These are phyloP conservation scores for Hortaea sp. DNA, from an alignment of 2,329 filamentous ascomycete species.

Conservation along the genomic window DNA sequence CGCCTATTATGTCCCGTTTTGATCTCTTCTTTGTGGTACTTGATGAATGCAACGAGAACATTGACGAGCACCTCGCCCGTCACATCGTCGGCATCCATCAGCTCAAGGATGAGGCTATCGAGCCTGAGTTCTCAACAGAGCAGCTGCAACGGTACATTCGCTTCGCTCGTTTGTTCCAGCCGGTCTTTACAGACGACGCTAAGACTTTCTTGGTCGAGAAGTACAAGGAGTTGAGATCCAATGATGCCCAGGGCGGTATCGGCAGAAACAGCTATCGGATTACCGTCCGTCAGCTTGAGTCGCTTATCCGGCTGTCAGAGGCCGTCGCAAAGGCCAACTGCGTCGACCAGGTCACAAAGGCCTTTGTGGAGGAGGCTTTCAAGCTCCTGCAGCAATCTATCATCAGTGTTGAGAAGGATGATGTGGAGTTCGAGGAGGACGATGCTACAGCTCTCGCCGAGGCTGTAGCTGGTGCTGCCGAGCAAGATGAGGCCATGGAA, in stretches of 20 bases:
- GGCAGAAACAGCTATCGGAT: conserved; percentile 95
- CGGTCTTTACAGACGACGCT: conserved; percentile 81
- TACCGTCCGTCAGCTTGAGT: conserved; percentile 91
- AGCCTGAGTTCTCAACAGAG: conserved; percentile 91
- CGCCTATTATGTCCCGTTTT: conserved; percentile 98
- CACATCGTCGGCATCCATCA: conserved; percentile 95
- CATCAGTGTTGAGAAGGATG: conserved; percentile 95
- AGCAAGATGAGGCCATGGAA: conserved; percentile 45
- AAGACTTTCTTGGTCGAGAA: conserved; percentile 76
- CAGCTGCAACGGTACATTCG: conserved; percentile 95
- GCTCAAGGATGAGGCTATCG: conserved; percentile 79
- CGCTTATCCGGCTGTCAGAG: conserved; percentile 87
- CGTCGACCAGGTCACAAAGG: conserved; percentile 74
- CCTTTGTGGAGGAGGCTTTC: conserved; percentile 85
- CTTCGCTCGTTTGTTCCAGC: conserved; percentile 88
- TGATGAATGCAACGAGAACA: conserved; percentile 87
- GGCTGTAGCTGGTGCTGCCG: conserved; percentile 34
- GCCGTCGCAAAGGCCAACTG: conserved; percentile 99
- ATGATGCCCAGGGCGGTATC: conserved; percentile 88
- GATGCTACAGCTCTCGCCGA: conserved; percentile 37
- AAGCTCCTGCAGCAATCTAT: conserved; percentile 88
- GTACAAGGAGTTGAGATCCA: conserved; percentile 89
- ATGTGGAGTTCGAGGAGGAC: conserved; percentile 85
- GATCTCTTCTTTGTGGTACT: conserved; percentile 97
- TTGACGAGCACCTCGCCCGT: conserved; percentile 82